These are phyloP conservation scores for Globisporangium okanoganense DNA, from an alignment of 352 stramenopile genomes.

Conservation along the genomic window DNA sequence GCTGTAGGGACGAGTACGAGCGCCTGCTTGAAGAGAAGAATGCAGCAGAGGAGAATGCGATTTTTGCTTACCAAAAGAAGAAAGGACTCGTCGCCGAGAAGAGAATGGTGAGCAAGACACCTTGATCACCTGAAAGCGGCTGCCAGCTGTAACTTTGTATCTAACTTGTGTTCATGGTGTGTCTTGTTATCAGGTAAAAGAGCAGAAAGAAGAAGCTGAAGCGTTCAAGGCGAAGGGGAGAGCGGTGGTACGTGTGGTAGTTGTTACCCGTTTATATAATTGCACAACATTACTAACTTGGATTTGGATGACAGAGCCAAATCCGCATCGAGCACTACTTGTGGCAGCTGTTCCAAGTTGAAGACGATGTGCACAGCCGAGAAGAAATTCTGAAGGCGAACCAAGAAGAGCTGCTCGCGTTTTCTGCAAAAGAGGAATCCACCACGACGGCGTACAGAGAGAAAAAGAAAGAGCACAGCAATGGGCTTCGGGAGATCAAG, in stretches of 20 bases:
- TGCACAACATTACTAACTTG: background rate
- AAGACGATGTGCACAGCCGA: constrained; percentile 84
- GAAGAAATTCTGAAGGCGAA: constrained; percentile 67
- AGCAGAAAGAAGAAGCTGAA: constrained; percentile 94
- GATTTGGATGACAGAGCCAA: constrained; percentile 30
- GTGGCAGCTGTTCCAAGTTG: constrained; percentile 95
- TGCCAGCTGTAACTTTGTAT: too few species aligned
- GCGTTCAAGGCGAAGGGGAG: constrained; percentile 70
- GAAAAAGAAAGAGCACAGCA: constrained; percentile 72
- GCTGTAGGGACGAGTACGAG: constrained; percentile 71
- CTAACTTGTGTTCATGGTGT: too few species aligned
- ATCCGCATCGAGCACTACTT: constrained; percentile 92
- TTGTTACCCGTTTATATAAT: background rate
- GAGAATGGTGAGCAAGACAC: constrained; percentile 44
- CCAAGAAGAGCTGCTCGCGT: constrained; percentile 39
- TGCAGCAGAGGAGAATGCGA: constrained; percentile 89
- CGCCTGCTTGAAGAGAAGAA: constrained; percentile 88
- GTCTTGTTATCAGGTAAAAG: constrained; percentile 62
- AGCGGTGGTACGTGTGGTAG: constrained; percentile 39
- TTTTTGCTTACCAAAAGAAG: constrained; percentile 96
- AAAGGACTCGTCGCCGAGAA: constrained; percentile 94
- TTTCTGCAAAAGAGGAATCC: constrained; percentile 44
- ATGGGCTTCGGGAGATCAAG: constrained; percentile 54
- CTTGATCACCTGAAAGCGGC: too few species aligned
- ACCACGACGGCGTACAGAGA: constrained; percentile 44